These are phyloP conservation scores for Chaetomium sp. DNA, from an alignment of 2,329 filamentous ascomycete species.

Conservation along the genomic window DNA sequence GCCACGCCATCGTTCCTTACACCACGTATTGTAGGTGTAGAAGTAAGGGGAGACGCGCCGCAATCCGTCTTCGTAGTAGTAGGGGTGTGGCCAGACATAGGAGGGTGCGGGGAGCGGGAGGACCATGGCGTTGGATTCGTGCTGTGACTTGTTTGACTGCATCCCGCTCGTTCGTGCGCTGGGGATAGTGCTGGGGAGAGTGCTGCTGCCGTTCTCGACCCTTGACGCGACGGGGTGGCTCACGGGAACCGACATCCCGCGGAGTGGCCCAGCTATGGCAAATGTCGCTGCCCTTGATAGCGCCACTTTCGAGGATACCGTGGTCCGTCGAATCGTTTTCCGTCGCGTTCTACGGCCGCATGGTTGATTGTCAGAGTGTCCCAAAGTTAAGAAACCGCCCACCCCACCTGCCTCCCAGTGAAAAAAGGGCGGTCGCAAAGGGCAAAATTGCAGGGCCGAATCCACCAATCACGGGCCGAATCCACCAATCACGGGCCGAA, in stretches of 20 bases:
- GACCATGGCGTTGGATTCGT: no score
- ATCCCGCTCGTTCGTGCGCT: not conserved
- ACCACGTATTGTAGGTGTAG: conserved; percentile 90
- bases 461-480: no score
- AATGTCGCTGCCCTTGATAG: not conserved
- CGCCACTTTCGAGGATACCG: no score
- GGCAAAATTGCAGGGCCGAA: not conserved
- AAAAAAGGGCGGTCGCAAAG: not conserved
- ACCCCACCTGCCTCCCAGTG: no score
- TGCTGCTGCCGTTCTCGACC: not conserved
- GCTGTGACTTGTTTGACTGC: no score
- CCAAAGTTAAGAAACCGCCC: no score
- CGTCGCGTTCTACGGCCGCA: no score
- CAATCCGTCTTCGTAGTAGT: conserved; percentile 76
- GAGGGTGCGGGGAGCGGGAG: conserved; percentile 20
- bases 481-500: no score
- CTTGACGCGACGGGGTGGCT: not conserved
- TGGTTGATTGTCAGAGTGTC: no score
- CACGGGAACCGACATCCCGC: conserved; percentile 12
- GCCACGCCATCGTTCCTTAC: conserved; percentile 89
- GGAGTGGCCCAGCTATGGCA: not conserved
- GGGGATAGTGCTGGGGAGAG: conserved; percentile 24
- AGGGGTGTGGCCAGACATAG: conserved; percentile 55
- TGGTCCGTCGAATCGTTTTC: no score
- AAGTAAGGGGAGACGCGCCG: conserved; percentile 81